Evolutionary conservation across 768 basidiomycete species (phyloP), one percentile per base, ranked within the genome.

Genomic region (Cystobasidium onofrii): DNA sequence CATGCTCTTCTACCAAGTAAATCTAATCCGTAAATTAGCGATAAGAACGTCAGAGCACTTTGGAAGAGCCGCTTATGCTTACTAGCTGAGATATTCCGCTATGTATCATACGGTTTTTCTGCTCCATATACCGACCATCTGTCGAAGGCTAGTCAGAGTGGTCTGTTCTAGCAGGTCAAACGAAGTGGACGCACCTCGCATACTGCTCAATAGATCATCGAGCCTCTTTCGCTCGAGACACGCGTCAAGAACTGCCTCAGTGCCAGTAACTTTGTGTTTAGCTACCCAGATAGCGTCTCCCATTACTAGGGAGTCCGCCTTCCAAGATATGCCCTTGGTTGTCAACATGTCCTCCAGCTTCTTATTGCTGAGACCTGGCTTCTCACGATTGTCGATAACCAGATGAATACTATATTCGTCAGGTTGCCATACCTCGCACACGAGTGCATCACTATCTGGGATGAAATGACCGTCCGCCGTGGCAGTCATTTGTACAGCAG

Each of bases 281-380:
- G 69, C 69, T 12, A 71, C 33, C 69, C 69, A 71, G 31, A 71
- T 71, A n/a, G 69, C 69, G 41, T 71, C 69, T 4, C 69, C 69
- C 54, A 71, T 61, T 17, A 54, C 20, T 31, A 71, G 54, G 1
- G 69, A 6, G 6, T n/a, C 9, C 9, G 69, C 18, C 1, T 31
- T 44, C 69, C 69, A 71, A 20, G 29, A 18, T 7, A 71, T 44
- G 13, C 55, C 54, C 29, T 71, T 71, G 7, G 31, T 36, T 10
- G 31, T 36, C 33, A 71, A 17, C 55, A 61, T 55, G 20, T 13
- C 23, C 23, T 55, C 55, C 20, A 71, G 15, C 29, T 60, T 55
- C 69, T 71, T 71, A 25, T 20, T 71, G 69, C 55, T 71, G 3
- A 71, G 54, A 60, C 69, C 69, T 39, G 69, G 69, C 55, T 71